These are phyloP conservation scores for Chenopodium album DNA, from an alignment of 148 eudicot species.

Conservation along the genomic window DNA sequence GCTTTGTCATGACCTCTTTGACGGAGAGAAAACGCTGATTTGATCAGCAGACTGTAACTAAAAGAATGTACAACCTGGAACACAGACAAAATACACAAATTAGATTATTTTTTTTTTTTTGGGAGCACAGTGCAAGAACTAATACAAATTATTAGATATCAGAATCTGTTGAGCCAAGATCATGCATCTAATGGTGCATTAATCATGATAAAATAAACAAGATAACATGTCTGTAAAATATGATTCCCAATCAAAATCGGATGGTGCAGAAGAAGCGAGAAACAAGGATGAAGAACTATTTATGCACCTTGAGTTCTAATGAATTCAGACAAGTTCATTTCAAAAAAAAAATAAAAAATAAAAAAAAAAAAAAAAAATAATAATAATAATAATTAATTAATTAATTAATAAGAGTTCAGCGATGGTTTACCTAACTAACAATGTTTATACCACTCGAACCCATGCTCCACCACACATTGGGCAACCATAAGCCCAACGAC, in stretches of 20 bases:
- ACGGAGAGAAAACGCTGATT: background rate
- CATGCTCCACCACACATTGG: conserved; percentile 98
- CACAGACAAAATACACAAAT: background rate
- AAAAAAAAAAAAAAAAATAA: too few species aligned
- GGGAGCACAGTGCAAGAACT: background rate
- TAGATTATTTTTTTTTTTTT: too few species aligned
- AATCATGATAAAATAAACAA: background rate
- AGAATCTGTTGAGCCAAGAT: background rate
- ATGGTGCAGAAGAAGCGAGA: background rate
- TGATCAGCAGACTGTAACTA: background rate
- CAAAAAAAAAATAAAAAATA: too few species aligned
- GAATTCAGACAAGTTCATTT: too few species aligned
- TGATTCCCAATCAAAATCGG: background rate
- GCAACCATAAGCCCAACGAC: conserved; percentile 94
- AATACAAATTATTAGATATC: too few species aligned
- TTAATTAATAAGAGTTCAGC: too few species aligned
- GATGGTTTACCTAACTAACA: conserved; percentile 10
- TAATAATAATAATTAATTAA: too few species aligned
- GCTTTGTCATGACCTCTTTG: background rate
- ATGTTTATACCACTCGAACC: conserved; percentile 85
- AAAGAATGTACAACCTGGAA: conserved; percentile 24
- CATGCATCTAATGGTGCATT: background rate
- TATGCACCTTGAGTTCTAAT: too few species aligned
- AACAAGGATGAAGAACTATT: background rate
- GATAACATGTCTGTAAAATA: background rate